Base-by-base conservation (phyloP, 805 yeast species). In the Suhomyces kilbournensis region DNA sequence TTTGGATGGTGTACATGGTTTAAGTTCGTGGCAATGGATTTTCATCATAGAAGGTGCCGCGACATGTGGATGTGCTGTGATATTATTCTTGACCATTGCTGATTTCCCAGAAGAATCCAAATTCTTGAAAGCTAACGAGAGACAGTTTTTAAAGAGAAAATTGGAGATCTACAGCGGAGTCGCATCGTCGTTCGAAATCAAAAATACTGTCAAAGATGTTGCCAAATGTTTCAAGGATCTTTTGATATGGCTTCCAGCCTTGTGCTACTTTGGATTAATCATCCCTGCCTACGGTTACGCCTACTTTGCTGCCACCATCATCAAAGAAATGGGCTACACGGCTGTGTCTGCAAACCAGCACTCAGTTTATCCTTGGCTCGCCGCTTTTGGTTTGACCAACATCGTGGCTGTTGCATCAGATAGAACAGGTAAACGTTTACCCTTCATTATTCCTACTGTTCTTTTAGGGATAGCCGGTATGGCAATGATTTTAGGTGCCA, bases 331-430 rank as follows among this genome's bases (percentile, higher is more conserved):
- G 71, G 86, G 87, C 19, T 77, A 85, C 73, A 78, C 89, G 2
- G 84, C 89, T 2, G 86, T 83, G 60, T 74, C 80, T 51, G 93
- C 96, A 8, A 90, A 90, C 67, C 80, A 86, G 51, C 85, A 85
- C 70, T 86, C 96, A 0, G 88, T 90, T 47, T 91, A 90, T 58
- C 96, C 96, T 19, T 90, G 96, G 92, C 75, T 88, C 42, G 71
- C 78, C 26, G 88, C 96, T 0, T 86, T 90, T 62, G 90, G 86
- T 5, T 71, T 80, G 32, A 80, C 85, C 44, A 83, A 85, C 69
- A 60, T 81, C 3, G 56, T 79, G n/a, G 93, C 96, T 0, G 71
- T 75, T 14, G 56, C 50, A 66, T 61, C 49, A 67, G 96, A 90
- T 65, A 67, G 62, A 46, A 49, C 71, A 20, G 72, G 78, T 54